Conservation (phyloP, 2,329 filamentous ascomycete genomes). For the Trichoderma polysporum region DNA sequence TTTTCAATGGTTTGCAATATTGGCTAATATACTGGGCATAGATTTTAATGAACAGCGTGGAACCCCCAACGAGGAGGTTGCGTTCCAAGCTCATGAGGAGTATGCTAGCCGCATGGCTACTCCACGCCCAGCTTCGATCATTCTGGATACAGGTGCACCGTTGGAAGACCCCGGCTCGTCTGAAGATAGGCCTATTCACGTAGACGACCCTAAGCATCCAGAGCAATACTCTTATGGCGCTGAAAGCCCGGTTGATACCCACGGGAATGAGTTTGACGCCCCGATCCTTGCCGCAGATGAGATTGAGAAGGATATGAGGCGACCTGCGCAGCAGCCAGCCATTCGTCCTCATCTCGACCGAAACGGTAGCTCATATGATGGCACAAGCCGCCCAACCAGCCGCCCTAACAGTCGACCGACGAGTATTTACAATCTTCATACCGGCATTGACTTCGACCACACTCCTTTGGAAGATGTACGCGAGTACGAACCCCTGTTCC, state of each 20-base stretch:
- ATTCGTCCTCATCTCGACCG: conserved; percentile 72
- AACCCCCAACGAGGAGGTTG: conserved; percentile 88
- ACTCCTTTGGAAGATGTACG: conserved; percentile 84
- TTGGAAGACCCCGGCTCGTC: conserved; percentile 6
- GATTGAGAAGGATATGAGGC: conserved; percentile 68
- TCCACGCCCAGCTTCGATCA: conserved; percentile 53
- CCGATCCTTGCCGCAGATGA: conserved; percentile 91
- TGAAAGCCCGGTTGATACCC: conserved; percentile 49
- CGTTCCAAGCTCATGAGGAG: conserved; percentile 82
- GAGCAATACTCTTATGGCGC: conserved; percentile 41
- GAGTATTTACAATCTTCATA: conserved; percentile 58
- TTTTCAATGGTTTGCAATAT: neutral
- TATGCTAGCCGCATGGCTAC: conserved; percentile 75
- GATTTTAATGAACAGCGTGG: conserved; percentile 63
- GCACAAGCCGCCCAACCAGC: conserved; percentile 63
- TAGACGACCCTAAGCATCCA: conserved; percentile 58
- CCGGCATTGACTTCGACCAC: conserved; percentile 53
- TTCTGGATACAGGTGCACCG: conserved; percentile 37
- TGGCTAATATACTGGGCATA: conserved; percentile 35
- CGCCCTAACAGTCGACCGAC: conserved; percentile 49
- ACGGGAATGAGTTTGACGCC: conserved; percentile 63
- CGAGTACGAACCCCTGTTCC: conserved; percentile 94
- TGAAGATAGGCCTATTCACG: conserved; percentile 66
- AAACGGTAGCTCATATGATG: conserved; percentile 57
- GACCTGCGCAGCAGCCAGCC: conserved; percentile 72